Percentiles rank a stretch among this genome's conserved stretches.
phyloP scores from a whole-genome alignment of 306 rosid species.

The Prunus mongolica region DNA sequence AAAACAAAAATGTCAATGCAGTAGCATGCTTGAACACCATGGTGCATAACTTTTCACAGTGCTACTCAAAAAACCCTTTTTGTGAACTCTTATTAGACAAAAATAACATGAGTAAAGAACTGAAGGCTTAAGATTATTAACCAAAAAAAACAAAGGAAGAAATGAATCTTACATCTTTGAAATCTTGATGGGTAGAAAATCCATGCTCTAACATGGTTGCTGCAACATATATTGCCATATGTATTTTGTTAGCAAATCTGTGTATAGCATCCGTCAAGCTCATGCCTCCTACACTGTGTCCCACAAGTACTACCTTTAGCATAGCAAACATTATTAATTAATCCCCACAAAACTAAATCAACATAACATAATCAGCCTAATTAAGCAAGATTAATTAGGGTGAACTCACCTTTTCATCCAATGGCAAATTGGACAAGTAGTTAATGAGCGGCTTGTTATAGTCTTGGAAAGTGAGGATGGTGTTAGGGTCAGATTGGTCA shows the following conservation, averaged over 20 bases:
- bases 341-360: not conserved
- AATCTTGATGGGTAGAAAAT: conserved; percentile 18
- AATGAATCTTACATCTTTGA: conserved; percentile 9
- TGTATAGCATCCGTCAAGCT: conserved; percentile 28
- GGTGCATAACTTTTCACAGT: no score
- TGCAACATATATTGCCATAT: conserved; percentile 25
- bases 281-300: conserved; percentile 35
- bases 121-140: not conserved
- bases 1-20: not conserved
- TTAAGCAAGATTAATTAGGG: no score
- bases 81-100: not conserved
- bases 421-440: conserved; percentile 12
- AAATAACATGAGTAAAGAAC: no score
- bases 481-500: conserved; percentile 12
- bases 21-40: not conserved
- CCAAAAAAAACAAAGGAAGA: not conserved
- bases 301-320: conserved; percentile 27
- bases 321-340: not conserved
- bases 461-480: conserved; percentile 14
- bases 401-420: conserved; percentile 4
- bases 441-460: conserved; percentile 10
- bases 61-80: not conserved
- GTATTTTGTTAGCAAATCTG: conserved; percentile 17
- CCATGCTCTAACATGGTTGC: conserved; percentile 26
- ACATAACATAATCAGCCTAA: not conserved